Base-by-base conservation (phyloP, 768 basidiomycete species). In the Goffeauzyma gilvescens region DNA sequence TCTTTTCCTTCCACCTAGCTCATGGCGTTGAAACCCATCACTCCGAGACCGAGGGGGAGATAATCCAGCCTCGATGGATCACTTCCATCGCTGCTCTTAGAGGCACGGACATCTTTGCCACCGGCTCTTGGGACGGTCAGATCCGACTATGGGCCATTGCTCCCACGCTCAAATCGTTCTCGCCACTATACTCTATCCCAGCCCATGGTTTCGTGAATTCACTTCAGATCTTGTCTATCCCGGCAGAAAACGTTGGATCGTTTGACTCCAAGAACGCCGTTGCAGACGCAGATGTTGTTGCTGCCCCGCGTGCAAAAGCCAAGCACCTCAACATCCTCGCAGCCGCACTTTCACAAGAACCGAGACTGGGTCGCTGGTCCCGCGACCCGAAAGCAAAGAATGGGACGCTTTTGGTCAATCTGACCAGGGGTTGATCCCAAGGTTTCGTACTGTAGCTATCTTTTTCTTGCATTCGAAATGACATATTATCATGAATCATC, bases 141-240 rank as follows among this genome's bases (percentile, higher is more conserved):
- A 74, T 96, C 54, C 79, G 81, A 38, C 67, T 98, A 60, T 98
- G 93, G 90, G 78, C 82, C 56, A 68, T 98, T 24, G 81, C 87
- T 49, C 54, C 74, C 1, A 79, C 75, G 50, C 64, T 89, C 12
- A 79, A 75, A 54, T 78, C 78, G 0, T 90, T 98, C 63, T 31
- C 48, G 2, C 72, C 72, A 2, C 55, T 77, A 10, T 77, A 76
- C 12, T 73, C 69, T 5, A 63, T 89, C 15, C 66, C 75, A 1
- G 76, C 74, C 0, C 72, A 69, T 0, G 93, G 93, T 0, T 74
- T 90, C 44, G 69, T 95, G 58, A 98, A 98, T 65, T 84, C 85
- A 4, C 68, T 96, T 3, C 86, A 90, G 59, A 64, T 98, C 39
- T 51, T 86, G 15, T 60, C 74, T 0, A 69, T 76, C 7, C 69